Conservation (phyloP, 2,329 filamentous ascomycete genomes). For the Stagonosporopsis rhizophila region DNA sequence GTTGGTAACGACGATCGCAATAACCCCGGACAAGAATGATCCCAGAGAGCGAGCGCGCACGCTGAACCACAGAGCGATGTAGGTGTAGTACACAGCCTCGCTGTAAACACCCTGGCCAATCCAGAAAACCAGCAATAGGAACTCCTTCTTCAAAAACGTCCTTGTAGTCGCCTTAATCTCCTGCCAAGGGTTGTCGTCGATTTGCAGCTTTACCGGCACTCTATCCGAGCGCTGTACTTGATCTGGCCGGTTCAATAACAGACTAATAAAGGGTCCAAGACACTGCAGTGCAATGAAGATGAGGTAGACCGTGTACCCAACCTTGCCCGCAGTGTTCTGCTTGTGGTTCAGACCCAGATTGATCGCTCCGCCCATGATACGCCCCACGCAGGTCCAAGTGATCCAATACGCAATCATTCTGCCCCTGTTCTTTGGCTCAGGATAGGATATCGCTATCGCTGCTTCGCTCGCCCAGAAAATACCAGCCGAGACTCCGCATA, state of each 20-base stretch:
- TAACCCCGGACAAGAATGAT: constrained; percentile 55
- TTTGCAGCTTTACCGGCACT: constrained; percentile 41
- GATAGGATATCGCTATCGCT: constrained; percentile 22
- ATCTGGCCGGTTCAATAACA: constrained; percentile 54
- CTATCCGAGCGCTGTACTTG: constrained; percentile 54
- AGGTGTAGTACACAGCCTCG: constrained; percentile 47
- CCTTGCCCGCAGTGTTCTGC: constrained; percentile 52
- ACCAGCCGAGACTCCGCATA: constrained; percentile 22
- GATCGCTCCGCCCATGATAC: constrained; percentile 60
- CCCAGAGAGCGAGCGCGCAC: constrained; percentile 58
- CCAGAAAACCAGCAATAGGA: constrained; percentile 55
- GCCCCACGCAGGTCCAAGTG: constrained; percentile 59
- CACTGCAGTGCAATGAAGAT: constrained; percentile 56
- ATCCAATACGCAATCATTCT: constrained; percentile 56
- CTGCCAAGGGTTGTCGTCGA: constrained; percentile 50
- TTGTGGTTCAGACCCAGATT: constrained; percentile 58
- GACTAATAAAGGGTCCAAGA: constrained; percentile 53
- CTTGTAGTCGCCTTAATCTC: constrained; percentile 12
- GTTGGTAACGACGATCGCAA: constrained; percentile 57
- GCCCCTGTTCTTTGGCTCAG: constrained; percentile 11
- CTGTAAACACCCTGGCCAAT: constrained; percentile 16
- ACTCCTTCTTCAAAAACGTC: constrained; percentile 51
- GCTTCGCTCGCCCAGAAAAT: constrained; percentile 26
- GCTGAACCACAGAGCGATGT: constrained; percentile 60
- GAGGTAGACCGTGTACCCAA: constrained; percentile 51